Evolutionary conservation across 495 filamentous ascomycete species (phyloP).

Genomic region (Tuber melanosporum): DNA sequence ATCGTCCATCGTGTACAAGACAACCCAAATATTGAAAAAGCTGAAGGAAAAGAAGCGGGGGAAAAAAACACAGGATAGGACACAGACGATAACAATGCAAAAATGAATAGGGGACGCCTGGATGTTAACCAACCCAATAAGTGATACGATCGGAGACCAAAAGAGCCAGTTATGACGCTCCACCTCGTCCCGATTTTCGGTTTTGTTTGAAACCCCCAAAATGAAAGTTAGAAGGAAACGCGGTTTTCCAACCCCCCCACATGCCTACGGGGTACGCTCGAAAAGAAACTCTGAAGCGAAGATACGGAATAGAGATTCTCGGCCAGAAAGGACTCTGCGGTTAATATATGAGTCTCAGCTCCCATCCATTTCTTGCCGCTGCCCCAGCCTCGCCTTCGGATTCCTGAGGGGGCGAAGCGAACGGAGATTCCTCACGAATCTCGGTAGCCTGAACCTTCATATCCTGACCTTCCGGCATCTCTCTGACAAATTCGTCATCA

Average conservation of each 20-base stretch:
- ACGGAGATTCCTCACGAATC: constrained; percentile 36
- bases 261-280: constrained; percentile 1
- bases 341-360: constrained; percentile 40
- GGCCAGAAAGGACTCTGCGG: not conserved
- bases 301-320: not conserved
- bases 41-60: not conserved
- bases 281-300: constrained; percentile 9
- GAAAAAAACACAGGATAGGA: not conserved
- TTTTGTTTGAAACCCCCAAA: constrained; percentile 7
- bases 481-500: constrained; percentile 84
- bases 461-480: constrained; percentile 83
- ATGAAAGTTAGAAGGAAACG: constrained; percentile 4
- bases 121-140: constrained; percentile 20
- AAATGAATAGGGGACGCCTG: constrained; percentile 20
- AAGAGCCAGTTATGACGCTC: constrained; percentile 10
- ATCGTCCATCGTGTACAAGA: constrained; percentile 33
- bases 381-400: constrained; percentile 43
- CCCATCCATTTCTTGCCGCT: constrained; percentile 45
- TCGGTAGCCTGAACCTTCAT: constrained; percentile 54
- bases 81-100: not conserved
- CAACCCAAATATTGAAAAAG: not conserved
- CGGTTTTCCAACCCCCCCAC: constrained; percentile 13
- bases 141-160: constrained; percentile 12
- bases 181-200: constrained; percentile 5
- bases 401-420: constrained; percentile 40